phyloP scores from a whole-genome alignment of 2,329 filamentous ascomycete genomes.

The Xylaria sp. region DNA sequence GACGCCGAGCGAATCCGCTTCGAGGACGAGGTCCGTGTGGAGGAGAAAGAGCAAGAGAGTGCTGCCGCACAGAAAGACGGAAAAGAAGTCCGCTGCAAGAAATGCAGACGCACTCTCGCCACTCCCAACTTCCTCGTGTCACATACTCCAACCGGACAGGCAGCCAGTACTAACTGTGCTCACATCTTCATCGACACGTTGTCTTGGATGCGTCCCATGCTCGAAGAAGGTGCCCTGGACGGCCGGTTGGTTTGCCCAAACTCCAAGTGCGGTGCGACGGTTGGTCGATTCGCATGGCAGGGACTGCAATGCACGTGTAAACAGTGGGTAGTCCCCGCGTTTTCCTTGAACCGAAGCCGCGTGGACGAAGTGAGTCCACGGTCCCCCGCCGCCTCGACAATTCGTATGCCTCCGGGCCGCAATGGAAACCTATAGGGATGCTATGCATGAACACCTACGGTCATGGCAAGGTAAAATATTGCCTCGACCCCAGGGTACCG shows the following conservation, averaged over 20 bases:
- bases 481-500: neutral
- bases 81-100: constrained; percentile 83
- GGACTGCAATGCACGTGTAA: constrained; percentile 92
- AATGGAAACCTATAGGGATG: constrained; percentile 52
- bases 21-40: constrained; percentile 68
- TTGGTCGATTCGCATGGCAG: constrained; percentile 96
- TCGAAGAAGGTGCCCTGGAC: constrained; percentile 83
- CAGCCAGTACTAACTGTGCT: constrained; percentile 64
- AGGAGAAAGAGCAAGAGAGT: constrained; percentile 44
- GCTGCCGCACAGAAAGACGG: constrained; percentile 53
- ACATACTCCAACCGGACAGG: constrained; percentile 59
- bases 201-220: constrained; percentile 89
- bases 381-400: constrained; percentile 54
- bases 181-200: constrained; percentile 93
- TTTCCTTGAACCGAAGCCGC: constrained; percentile 83
- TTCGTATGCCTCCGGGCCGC: constrained; percentile 64
- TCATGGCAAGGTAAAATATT: neutral
- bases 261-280: constrained; percentile 77
- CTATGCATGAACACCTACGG: neutral
- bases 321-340: constrained; percentile 89
- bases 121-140: constrained; percentile 70
- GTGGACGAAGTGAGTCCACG: constrained; percentile 73
- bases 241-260: constrained; percentile 88
- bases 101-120: constrained; percentile 77
- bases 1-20: constrained; percentile 81